These are phyloP conservation scores for Conticribra guillardii DNA, from an alignment of 108 stramenopile genomes.

Conservation along the genomic window DNA sequence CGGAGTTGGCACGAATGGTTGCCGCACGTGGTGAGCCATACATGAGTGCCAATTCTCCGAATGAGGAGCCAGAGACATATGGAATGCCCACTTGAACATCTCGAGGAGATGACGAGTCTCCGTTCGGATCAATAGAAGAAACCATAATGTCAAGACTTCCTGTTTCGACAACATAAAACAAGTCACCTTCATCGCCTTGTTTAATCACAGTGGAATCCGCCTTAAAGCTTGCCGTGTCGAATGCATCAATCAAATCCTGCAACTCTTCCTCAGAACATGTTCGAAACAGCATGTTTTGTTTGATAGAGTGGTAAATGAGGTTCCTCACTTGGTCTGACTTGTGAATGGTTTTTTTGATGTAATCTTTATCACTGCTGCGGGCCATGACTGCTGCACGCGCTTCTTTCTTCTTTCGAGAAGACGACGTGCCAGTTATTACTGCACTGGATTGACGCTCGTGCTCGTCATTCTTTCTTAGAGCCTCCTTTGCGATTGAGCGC, in stretches of 20 bases:
- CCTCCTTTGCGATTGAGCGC: conserved; percentile 42
- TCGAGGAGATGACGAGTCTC: conserved; percentile 11
- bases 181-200: conserved; percentile 85
- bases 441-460: conserved; percentile 22
- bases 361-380: conserved; percentile 35
- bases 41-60: conserved; percentile 84
- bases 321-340: conserved; percentile 64
- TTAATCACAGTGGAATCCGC: conserved; percentile 64
- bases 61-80: conserved; percentile 61
- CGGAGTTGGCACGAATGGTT: conserved; percentile 79
- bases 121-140: conserved; percentile 25
- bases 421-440: conserved; percentile 10
- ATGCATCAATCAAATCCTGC: conserved; percentile 74
- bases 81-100: conserved; percentile 59
- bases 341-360: conserved; percentile 52
- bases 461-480: conserved; percentile 27
- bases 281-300: conserved; percentile 73
- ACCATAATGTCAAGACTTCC: conserved; percentile 62
- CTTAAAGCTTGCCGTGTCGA: conserved; percentile 55
- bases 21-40: conserved; percentile 92
- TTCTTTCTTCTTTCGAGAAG: conserved; percentile 32
- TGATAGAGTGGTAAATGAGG: conserved; percentile 69
- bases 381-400: conserved; percentile 54
- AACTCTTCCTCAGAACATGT: conserved; percentile 65
- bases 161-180: conserved; percentile 77